Conservation (phyloP, 2,329 filamentous ascomycete genomes). For the Huntiella decipiens region DNA sequence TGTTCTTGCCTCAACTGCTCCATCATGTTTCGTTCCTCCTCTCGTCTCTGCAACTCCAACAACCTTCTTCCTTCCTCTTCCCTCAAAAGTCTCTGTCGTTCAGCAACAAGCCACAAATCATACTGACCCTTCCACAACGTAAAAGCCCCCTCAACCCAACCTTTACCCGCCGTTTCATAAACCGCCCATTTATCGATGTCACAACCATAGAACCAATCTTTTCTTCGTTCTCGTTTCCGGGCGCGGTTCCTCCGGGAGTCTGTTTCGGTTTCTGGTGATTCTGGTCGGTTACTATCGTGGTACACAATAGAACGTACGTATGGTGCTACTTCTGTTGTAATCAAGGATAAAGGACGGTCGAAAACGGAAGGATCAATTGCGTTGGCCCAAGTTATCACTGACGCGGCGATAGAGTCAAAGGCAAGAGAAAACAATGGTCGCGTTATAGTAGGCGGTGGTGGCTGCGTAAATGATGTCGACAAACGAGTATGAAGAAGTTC, state of each 20-base stretch:
- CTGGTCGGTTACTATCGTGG: slow-evolving; percentile 44
- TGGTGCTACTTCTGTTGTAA: slow-evolving; percentile 65
- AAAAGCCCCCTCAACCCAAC: neutral
- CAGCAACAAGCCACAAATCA: neutral
- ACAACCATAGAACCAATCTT: slow-evolving; percentile 4
- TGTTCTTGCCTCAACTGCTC: neutral
- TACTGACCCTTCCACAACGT: neutral
- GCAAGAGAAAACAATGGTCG: slow-evolving; percentile 21
- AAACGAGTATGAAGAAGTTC: neutral
- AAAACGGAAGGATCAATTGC: slow-evolving; percentile 51
- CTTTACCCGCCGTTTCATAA: neutral
- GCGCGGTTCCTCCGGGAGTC: slow-evolving; percentile 21
- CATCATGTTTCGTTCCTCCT: neutral
- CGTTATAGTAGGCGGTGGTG: neutral
- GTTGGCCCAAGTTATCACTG: slow-evolving; percentile 13
- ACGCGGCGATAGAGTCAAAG: slow-evolving; percentile 39
- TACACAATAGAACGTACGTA: slow-evolving; percentile 74
- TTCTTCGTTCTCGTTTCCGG: neutral
- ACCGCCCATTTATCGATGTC: slow-evolving; percentile 3
- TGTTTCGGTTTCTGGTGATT: slow-evolving; percentile 15
- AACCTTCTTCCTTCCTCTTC: neutral
- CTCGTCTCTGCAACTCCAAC: neutral
- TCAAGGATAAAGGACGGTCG: slow-evolving; percentile 46
- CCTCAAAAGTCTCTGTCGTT: neutral
- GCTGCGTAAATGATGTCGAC: neutral